These are phyloP conservation scores for Fusarium humuli DNA, from an alignment of 2,329 filamentous ascomycete species.

Conservation along the genomic window DNA sequence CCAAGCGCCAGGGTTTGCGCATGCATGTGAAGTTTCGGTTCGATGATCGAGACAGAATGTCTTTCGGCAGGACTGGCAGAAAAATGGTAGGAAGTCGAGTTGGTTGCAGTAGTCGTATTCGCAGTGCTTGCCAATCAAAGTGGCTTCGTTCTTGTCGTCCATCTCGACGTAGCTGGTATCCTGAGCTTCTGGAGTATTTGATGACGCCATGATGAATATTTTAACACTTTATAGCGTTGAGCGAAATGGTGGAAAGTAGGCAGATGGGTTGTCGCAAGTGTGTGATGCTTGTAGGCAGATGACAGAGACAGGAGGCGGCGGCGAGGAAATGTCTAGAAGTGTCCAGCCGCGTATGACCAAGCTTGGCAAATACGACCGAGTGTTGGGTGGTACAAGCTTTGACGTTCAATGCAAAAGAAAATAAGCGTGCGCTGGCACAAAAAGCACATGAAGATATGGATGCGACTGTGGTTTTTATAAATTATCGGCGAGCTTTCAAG, in stretches of 20 bases:
- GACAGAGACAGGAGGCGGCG: slow-evolving; percentile 42
- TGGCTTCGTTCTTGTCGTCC: slow-evolving; percentile 78
- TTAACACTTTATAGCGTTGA: slow-evolving; percentile 24
- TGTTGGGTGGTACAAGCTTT: slow-evolving; percentile 15
- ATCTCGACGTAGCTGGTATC: slow-evolving; percentile 76
- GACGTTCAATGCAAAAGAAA: not conserved
- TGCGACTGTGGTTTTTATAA: not conserved
- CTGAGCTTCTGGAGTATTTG: slow-evolving; percentile 55
- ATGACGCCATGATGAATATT: slow-evolving; percentile 63
- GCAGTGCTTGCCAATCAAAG: slow-evolving; percentile 90
- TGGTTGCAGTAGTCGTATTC: slow-evolving; percentile 91
- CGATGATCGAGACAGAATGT: slow-evolving; percentile 96
- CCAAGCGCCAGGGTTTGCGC: slow-evolving; percentile 70
- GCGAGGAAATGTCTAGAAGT: slow-evolving; percentile 52
- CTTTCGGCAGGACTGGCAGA: slow-evolving; percentile 86
- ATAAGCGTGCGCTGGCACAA: not conserved
- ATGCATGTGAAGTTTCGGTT: slow-evolving; percentile 83
- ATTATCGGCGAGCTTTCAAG: not conserved
- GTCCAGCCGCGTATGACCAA: slow-evolving; percentile 45
- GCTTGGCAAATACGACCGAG: slow-evolving; percentile 38
- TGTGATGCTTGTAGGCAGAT: slow-evolving; percentile 16
- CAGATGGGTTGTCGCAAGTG: slow-evolving; percentile 48
- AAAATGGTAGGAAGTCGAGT: slow-evolving; percentile 95
- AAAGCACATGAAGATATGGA: not conserved
- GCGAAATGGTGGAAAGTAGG: slow-evolving; percentile 34